phyloP scores from a whole-genome alignment of 129 eudicot genomes.

The Flaveria trinervia region DNA sequence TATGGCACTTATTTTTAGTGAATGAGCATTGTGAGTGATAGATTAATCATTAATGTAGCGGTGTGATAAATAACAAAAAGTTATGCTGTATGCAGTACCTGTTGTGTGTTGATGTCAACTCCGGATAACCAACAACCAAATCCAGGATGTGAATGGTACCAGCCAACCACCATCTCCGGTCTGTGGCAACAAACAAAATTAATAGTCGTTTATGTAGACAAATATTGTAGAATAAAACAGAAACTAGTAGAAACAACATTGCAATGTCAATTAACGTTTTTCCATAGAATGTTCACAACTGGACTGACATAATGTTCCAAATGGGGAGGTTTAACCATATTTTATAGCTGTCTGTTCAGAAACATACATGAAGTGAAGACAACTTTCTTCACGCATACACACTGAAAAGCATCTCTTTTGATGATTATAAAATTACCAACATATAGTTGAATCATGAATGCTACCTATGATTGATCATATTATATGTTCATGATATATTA shows the following conservation, averaged over 20 bases:
- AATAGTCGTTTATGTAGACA: not conserved
- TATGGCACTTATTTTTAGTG: no score
- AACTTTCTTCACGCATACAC: not conserved
- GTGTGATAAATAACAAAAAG: no score
- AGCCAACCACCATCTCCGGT: constrained; percentile 98
- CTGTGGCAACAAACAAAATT: constrained; percentile 36
- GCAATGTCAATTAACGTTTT: not conserved
- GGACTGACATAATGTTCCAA: no score
- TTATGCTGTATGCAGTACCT: constrained; percentile 44
- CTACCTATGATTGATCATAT: no score
- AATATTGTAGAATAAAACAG: not conserved
- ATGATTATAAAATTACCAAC: no score
- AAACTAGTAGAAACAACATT: not conserved
- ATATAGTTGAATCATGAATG: no score
- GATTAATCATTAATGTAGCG: no score
- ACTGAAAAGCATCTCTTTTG: no score
- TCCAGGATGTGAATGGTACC: constrained; percentile 99
- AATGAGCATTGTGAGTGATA: no score
- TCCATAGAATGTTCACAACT: no score
- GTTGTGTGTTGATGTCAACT: constrained; percentile 95
- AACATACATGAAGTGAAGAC: not conserved
- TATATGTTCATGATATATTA: no score
- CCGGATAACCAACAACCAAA: constrained; percentile 99
- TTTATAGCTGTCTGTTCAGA: not conserved
- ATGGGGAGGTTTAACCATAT: not conserved